Conservation (phyloP, 768 basidiomycete genomes). For the Austroboletus festivus region DNA sequence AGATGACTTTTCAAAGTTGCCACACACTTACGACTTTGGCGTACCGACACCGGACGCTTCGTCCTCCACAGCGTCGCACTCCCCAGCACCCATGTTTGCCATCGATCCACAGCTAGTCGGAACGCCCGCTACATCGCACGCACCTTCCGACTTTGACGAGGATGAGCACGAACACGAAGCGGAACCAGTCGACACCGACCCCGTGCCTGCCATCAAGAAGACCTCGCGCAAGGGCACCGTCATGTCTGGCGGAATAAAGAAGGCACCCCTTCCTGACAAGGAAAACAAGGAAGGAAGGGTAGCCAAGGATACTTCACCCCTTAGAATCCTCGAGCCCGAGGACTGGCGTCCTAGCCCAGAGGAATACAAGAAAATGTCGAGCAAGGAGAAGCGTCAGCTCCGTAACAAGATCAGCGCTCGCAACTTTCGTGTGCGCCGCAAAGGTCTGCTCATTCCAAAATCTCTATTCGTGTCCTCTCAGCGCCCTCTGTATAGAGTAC, state of each 20-base stretch:
- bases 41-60: slow-evolving; percentile 29
- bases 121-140: slow-evolving; percentile 51
- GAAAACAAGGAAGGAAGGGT: slow-evolving; percentile 24
- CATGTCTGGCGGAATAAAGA: slow-evolving; percentile 68
- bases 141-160: slow-evolving; percentile 41
- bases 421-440: slow-evolving; percentile 92
- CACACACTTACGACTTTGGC: slow-evolving; percentile 28
- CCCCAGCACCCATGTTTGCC: slow-evolving; percentile 36
- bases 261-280: slow-evolving; percentile 45
- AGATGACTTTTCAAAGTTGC: slow-evolving; percentile 35
- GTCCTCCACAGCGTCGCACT: slow-evolving; percentile 22
- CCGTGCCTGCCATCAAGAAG: slow-evolving; percentile 37
- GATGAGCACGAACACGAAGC: slow-evolving; percentile 37
- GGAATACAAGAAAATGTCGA: slow-evolving; percentile 91
- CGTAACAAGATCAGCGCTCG: slow-evolving; percentile 96
- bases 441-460: slow-evolving; percentile 51
- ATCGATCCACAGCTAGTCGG: slow-evolving; percentile 80
- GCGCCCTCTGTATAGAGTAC: slow-evolving; percentile 58
- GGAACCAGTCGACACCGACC: slow-evolving; percentile 22
- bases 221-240: slow-evolving; percentile 63
- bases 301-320: slow-evolving; percentile 28
- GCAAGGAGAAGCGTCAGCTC: slow-evolving; percentile 94
- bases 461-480: not conserved
- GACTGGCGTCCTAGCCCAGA: slow-evolving; percentile 89
- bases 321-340: slow-evolving; percentile 41